A percentile compares a stretch with the other conserved stretches of the same genome.
Conservation (phyloP, 2,329 filamentous ascomycete genomes). For the Remersonia thermophila region DNA sequence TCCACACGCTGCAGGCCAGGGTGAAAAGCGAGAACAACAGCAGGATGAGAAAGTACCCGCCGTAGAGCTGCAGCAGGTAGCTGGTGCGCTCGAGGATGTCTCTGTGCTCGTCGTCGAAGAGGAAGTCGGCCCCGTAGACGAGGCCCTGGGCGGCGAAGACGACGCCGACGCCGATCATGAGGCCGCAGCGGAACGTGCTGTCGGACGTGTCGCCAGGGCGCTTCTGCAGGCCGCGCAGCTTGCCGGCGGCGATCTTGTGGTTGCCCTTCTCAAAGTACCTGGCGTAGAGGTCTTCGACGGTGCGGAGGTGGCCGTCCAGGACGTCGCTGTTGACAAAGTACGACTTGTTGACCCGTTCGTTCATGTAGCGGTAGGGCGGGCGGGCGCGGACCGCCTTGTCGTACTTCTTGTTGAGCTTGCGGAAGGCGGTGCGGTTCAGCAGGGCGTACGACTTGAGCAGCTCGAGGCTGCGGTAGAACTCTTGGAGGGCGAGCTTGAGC, state of each 20-base stretch:
- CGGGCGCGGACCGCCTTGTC: slow-evolving; percentile 78
- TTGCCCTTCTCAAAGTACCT: slow-evolving; percentile 91
- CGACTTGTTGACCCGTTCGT: slow-evolving; percentile 78
- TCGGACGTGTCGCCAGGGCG: slow-evolving; percentile 43
- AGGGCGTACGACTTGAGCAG: slow-evolving; percentile 83
- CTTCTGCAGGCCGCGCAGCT: slow-evolving; percentile 62
- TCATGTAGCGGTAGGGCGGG: slow-evolving; percentile 70
- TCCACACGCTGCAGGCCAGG: slow-evolving; percentile 74
- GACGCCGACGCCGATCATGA: slow-evolving; percentile 55
- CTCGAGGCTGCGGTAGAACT: slow-evolving; percentile 86
- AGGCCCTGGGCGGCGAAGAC: slow-evolving; percentile 57
- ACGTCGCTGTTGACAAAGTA: slow-evolving; percentile 87
- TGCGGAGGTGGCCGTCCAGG: slow-evolving; percentile 65
- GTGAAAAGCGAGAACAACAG: slow-evolving; percentile 76
- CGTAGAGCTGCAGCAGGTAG: slow-evolving; percentile 81
- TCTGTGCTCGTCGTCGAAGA: slow-evolving; percentile 35
- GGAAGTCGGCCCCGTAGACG: slow-evolving; percentile 44
- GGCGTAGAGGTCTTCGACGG: slow-evolving; percentile 83
- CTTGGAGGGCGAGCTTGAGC: slow-evolving; percentile 79
- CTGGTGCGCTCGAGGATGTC: slow-evolving; percentile 40
- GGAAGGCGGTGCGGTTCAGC: slow-evolving; percentile 83
- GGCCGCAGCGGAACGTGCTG: slow-evolving; percentile 47
- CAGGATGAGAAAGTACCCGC: slow-evolving; percentile 76
- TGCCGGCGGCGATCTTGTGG: slow-evolving; percentile 78
- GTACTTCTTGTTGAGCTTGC: slow-evolving; percentile 98